Conservation (phyloP, 805 yeast genomes). For the Teunomyces kruisii region DNA sequence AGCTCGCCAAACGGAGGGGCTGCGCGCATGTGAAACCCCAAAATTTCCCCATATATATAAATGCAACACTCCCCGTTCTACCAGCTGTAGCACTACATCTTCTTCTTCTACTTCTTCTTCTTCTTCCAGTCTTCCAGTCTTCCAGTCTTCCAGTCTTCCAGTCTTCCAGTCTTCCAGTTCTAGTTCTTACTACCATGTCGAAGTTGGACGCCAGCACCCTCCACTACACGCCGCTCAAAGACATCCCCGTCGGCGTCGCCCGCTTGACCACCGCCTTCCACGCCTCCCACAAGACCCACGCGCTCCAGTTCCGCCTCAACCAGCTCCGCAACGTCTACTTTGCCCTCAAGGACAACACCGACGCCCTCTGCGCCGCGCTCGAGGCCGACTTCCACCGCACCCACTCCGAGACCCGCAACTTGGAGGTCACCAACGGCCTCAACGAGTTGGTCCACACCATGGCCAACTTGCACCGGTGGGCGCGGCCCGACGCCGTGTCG, state of each 20-base stretch:
- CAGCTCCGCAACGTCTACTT: constrained; percentile 69
- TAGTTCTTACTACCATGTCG: too few species aligned
- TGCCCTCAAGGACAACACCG: constrained; percentile 58
- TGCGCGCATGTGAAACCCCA: too few species aligned
- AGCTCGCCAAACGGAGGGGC: too few species aligned
- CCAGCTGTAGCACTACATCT: too few species aligned
- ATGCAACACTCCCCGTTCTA: too few species aligned
- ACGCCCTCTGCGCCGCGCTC: constrained; percentile 56
- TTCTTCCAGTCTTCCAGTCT: too few species aligned
- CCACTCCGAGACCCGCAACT: constrained; percentile 55
- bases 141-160: too few species aligned
- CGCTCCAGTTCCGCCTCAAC: constrained; percentile 55
- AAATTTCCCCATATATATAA: too few species aligned
- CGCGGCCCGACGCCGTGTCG: constrained; percentile 46
- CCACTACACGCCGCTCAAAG: constrained; percentile 46
- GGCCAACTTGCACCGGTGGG: constrained; percentile 59
- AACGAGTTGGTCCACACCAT: constrained; percentile 62
- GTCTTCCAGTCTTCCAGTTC: too few species aligned
- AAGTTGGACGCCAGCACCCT: constrained; percentile 11
- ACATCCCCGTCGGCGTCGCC: constrained; percentile 49
- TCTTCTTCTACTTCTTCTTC: too few species aligned
- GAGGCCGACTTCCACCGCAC: constrained; percentile 67
- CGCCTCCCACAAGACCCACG: constrained; percentile 45
- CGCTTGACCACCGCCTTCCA: constrained; percentile 44
- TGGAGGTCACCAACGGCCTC: constrained; percentile 54